Percentiles rank a stretch among this genome's conserved stretches.
Conservation (phyloP, 2,329 filamentous ascomycete genomes). For the Tolypocladium tundrense region DNA sequence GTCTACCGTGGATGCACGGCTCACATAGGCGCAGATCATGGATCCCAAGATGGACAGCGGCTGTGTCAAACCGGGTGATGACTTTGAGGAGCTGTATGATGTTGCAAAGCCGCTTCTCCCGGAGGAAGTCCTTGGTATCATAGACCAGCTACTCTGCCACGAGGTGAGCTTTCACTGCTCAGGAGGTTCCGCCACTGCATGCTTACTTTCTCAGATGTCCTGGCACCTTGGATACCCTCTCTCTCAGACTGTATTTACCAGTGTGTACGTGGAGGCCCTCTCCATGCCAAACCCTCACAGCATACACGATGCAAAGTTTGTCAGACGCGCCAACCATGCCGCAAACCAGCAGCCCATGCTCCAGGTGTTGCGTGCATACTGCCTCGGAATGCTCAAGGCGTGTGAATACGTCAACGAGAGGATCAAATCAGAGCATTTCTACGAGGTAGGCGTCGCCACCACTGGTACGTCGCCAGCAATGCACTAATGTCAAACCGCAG, state of each 20-base stretch:
- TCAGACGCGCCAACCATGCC: conserved; percentile 20
- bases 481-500: conserved; percentile 26
- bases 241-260: conserved; percentile 90
- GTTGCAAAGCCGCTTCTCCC: conserved; percentile 57
- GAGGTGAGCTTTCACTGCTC: conserved; percentile 47
- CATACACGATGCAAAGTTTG: conserved; percentile 57
- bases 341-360: conserved; percentile 37
- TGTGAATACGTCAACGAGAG: conserved; percentile 70
- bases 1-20: neutral
- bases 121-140: conserved; percentile 79
- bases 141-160: conserved; percentile 83
- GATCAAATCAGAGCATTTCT: conserved; percentile 77
- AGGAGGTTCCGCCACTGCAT: neutral
- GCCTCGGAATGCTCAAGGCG: conserved; percentile 71
- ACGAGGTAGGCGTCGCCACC: conserved; percentile 51
- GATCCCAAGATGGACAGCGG: conserved; percentile 99
- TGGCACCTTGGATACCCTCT: conserved; percentile 96
- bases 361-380: conserved; percentile 71
- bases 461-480: neutral
- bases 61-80: conserved; percentile 65
- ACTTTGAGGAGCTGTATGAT: conserved; percentile 77
- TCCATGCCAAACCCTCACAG: conserved; percentile 57
- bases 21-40: conserved; percentile 63
- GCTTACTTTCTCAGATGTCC: conserved; percentile 54
- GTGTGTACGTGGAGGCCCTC: conserved; percentile 77